Evolutionary conservation across 768 basidiomycete species (phyloP).

Genomic region (Pilatotrama ljubarskyi): DNA sequence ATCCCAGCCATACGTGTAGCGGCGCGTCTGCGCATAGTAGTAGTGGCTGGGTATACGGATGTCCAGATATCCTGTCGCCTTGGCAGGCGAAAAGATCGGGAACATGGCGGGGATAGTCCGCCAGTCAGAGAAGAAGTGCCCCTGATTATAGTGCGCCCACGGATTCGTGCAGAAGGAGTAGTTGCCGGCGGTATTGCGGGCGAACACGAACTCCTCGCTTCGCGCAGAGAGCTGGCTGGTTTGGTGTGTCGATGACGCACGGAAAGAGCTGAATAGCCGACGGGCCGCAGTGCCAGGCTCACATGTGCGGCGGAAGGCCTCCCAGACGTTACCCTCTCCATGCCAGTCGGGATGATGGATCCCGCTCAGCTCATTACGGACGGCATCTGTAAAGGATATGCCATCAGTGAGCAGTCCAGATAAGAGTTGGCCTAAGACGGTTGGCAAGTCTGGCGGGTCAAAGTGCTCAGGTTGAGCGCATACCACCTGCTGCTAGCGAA

Average conservation of each 20-base stretch:
- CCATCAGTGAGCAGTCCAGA: too few relatives aligned
- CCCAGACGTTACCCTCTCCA: conserved; percentile 86
- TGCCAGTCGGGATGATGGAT: conserved; percentile 83
- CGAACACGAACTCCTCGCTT: conserved; percentile 65
- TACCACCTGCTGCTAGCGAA: too few relatives aligned
- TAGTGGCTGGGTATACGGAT: conserved; percentile 96
- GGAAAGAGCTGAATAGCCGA: conserved; percentile 77
- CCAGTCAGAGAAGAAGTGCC: conserved; percentile 98
- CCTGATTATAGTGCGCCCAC: conserved; percentile 83
- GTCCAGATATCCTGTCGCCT: conserved; percentile 81
- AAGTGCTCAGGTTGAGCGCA: too few relatives aligned
- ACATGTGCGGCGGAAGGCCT: conserved; percentile 92
- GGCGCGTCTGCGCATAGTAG: conserved; percentile 79
- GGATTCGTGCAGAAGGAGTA: conserved; percentile 82
- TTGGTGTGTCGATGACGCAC: conserved; percentile 44
- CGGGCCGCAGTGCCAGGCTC: conserved; percentile 76
- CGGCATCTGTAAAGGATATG: conserved; percentile 40
- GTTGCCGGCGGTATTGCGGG: conserved; percentile 54
- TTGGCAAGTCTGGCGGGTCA: too few relatives aligned
- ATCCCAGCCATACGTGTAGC: conserved; percentile 94
- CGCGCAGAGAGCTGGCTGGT: conserved; percentile 29
- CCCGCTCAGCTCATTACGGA: conserved; percentile 35
- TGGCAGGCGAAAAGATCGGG: conserved; percentile 93
- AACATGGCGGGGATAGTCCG: conserved; percentile 84
- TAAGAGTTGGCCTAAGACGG: too few relatives aligned